Evolutionary conservation across 2,329 filamentous ascomycete genomes (phyloP).

Genomic region (Cladosporium colombiae): DNA sequence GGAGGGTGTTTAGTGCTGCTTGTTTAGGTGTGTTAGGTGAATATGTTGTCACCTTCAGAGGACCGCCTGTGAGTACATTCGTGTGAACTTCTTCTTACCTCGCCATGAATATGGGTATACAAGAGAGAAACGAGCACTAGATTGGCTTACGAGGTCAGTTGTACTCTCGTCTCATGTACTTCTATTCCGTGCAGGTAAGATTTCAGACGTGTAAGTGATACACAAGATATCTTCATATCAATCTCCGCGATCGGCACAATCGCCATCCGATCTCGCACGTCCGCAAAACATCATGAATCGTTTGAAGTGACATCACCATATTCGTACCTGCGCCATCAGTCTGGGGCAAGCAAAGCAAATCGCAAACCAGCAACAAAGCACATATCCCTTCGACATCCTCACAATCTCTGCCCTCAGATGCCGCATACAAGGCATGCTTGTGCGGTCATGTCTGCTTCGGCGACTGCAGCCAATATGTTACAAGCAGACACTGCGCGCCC

Average conservation of each 20-base stretch:
- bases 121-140: neutral
- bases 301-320: conserved; percentile 3
- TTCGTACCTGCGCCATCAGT: conserved; percentile 1
- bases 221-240: neutral
- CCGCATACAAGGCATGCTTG: conserved; percentile 35
- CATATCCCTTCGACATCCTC: neutral
- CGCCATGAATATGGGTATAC: neutral
- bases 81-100: neutral
- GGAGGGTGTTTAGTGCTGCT: neutral
- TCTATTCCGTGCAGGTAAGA: neutral
- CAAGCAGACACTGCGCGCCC: neutral
- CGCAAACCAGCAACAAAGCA: neutral
- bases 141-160: neutral
- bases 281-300: neutral
- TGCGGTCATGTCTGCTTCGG: conserved; percentile 32
- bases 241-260: neutral
- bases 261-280: neutral
- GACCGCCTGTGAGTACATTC: neutral
- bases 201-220: neutral
- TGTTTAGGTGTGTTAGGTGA: neutral
- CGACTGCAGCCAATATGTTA: conserved; percentile 29
- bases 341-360: conserved; percentile 1
- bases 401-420: conserved; percentile 21
- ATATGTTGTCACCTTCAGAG: neutral
- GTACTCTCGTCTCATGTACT: neutral